Conservation (phyloP, 345 rosid genomes). For the Streptanthus diversifolius region DNA sequence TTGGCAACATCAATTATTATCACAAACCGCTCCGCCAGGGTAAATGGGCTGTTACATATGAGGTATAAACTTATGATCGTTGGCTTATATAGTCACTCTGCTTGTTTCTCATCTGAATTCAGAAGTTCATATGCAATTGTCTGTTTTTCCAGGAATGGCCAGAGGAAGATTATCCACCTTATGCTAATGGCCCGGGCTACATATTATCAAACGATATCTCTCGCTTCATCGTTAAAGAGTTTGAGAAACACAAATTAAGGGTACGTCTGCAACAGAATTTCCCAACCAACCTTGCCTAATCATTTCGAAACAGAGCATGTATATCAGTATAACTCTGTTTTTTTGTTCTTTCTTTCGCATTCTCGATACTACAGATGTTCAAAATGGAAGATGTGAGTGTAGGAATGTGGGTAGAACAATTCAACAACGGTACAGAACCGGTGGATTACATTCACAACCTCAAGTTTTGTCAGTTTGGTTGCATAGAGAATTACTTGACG, state of each 20-base stretch:
- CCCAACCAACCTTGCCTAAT: background rate
- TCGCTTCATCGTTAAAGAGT: constrained; percentile 57
- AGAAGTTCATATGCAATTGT: background rate
- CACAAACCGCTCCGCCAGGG: constrained; percentile 82
- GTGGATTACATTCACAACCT: constrained; percentile 67
- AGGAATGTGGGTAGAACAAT: constrained; percentile 96
- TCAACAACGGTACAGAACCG: constrained; percentile 56
- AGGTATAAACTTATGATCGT: constrained; percentile 40
- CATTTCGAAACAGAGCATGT: background rate
- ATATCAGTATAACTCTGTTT: background rate
- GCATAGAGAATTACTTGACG: constrained; percentile 67
- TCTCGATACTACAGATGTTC: constrained; percentile 56
- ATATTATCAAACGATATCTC: constrained; percentile 70
- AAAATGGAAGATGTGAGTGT: constrained; percentile 98
- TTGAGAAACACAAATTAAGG: constrained; percentile 68
- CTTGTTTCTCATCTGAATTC: background rate
- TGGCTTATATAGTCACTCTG: background rate
- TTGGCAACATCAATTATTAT: constrained; percentile 80
- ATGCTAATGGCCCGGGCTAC: constrained; percentile 92
- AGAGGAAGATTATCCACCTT: constrained; percentile 89
- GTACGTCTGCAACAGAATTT: constrained; percentile 31
- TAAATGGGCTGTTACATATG: constrained; percentile 90
- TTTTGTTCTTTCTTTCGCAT: background rate
- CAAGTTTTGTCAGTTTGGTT: constrained; percentile 82
- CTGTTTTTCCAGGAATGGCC: constrained; percentile 66